Conservation (phyloP, 1,284 basidiomycete species). For the Trichosporon coremiiforme region DNA sequence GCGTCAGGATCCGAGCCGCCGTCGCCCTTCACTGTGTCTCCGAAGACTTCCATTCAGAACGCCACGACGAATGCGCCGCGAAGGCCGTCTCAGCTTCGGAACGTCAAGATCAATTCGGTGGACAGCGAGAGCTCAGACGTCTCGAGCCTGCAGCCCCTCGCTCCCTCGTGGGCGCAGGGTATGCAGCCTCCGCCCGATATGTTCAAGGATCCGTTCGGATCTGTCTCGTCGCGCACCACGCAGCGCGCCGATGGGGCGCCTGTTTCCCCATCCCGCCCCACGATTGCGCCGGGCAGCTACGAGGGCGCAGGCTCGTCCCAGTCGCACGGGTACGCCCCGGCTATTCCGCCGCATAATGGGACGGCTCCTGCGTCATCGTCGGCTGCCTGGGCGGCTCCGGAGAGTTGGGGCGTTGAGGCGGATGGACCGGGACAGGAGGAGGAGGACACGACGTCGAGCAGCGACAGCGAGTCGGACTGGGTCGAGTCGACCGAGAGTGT, state of each 20-base stretch:
- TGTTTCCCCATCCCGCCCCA: slow-evolving; percentile 19
- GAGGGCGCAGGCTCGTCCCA: slow-evolving; percentile 11
- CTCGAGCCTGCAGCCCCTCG: slow-evolving; percentile 38
- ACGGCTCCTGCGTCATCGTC: slow-evolving; percentile 23
- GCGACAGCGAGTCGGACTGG: slow-evolving; percentile 15
- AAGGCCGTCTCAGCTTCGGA: slow-evolving; percentile 53
- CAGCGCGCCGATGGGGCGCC: background rate
- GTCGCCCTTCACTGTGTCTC: slow-evolving; percentile 44
- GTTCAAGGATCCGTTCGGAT: slow-evolving; percentile 52
- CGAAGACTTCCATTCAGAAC: slow-evolving; percentile 38
- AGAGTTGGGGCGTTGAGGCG: slow-evolving; percentile 61
- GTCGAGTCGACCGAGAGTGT: slow-evolving; percentile 9
- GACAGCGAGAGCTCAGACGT: slow-evolving; percentile 40
- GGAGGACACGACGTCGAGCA: slow-evolving; percentile 31
- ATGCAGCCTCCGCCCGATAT: slow-evolving; percentile 33
- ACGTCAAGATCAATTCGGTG: slow-evolving; percentile 48
- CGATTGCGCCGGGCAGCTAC: slow-evolving; percentile 6
- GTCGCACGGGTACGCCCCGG: slow-evolving; percentile 16
- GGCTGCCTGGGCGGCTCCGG: slow-evolving; percentile 60
- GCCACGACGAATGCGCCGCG: slow-evolving; percentile 42
- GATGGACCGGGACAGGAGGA: slow-evolving; percentile 52
- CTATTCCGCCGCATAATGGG: slow-evolving; percentile 23
- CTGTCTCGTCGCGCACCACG: background rate
- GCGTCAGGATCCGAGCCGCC: slow-evolving; percentile 31
- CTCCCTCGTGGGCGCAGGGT: slow-evolving; percentile 43